Evolutionary conservation across 2,329 filamentous ascomycete genomes (phyloP).

Genomic region (Thermoascus crustaceus): DNA sequence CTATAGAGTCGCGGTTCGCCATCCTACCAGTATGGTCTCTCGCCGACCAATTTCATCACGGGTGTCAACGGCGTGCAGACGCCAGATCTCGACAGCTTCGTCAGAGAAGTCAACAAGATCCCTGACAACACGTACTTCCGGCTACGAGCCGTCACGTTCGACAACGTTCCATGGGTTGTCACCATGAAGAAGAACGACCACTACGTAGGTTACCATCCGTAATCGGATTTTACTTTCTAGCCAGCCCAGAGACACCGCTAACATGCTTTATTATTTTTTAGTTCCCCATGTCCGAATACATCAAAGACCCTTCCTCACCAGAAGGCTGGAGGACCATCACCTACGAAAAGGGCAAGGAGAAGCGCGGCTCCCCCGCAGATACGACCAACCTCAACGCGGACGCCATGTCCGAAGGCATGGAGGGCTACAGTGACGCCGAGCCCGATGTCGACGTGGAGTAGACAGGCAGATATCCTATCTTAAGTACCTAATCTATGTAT

Average conservation of each 20-base stretch:
- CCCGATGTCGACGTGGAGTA: conserved; percentile 18
- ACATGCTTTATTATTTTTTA: conserved; percentile 15
- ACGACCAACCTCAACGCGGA: conserved; percentile 38
- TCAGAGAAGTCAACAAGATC: conserved; percentile 75
- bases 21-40: conserved; percentile 81
- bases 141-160: conserved; percentile 93
- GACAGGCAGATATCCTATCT: conserved; percentile 7
- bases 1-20: conserved; percentile 64
- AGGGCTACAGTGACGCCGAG: conserved; percentile 30
- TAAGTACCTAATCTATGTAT: too few species aligned
- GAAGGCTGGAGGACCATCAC: conserved; percentile 52
- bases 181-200: conserved; percentile 99
- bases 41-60: conserved; percentile 95
- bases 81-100: conserved; percentile 70
- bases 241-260: neutral
- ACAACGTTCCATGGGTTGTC: conserved; percentile 97
- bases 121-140: conserved; percentile 98
- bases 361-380: conserved; percentile 28
- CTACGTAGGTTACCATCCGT: conserved; percentile 47
- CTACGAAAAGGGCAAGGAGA: conserved; percentile 41
- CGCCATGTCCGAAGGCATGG: conserved; percentile 37
- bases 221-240: neutral
- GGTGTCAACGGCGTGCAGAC: conserved; percentile 87
- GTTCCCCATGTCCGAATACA: conserved; percentile 59
- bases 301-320: conserved; percentile 46